Evolutionary conservation across 2,329 filamentous ascomycete genomes (phyloP).

Genomic region (Beauveria medogensis): DNA sequence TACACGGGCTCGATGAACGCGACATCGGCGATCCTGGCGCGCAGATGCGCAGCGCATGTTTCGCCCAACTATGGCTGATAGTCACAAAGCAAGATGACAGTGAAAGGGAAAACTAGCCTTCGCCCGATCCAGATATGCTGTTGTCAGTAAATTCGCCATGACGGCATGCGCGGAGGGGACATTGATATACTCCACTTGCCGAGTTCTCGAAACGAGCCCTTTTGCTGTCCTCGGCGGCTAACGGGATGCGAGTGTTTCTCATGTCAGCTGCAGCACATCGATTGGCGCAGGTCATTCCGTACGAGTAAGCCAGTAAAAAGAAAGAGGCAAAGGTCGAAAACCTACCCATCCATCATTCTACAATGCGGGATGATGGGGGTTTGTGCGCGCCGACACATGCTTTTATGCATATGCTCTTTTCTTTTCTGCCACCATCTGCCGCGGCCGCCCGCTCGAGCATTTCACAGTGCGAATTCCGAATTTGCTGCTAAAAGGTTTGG

Average conservation of each 20-base stretch:
- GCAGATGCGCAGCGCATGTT: neutral
- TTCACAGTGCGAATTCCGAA: conserved; percentile 1
- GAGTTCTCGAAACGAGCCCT: neutral
- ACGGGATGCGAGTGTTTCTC: neutral
- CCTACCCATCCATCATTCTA: too few relatives aligned
- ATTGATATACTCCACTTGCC: neutral
- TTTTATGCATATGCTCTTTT: neutral
- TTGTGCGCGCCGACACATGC: neutral
- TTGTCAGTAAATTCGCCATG: neutral
- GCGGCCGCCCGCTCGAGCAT: neutral
- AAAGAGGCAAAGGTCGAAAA: neutral
- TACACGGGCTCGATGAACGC: neutral
- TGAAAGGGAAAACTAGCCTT: neutral
- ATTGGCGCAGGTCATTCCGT: conserved; percentile 1
- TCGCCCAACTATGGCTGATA: neutral
- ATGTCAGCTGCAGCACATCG: neutral
- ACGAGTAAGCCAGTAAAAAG: neutral
- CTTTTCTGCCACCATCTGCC: neutral
- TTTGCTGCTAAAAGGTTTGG: neutral
- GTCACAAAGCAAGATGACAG: neutral
- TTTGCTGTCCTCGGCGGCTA: conserved; percentile 1
- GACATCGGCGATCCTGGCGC: neutral
- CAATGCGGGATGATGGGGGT: neutral
- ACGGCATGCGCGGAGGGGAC: neutral
- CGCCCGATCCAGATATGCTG: too few relatives aligned